Percentiles rank a stretch among this genome's conserved stretches.
These are phyloP conservation scores for Fusarium robinianum DNA, from an alignment of 2,329 filamentous ascomycete genomes.

Conservation along the genomic window DNA sequence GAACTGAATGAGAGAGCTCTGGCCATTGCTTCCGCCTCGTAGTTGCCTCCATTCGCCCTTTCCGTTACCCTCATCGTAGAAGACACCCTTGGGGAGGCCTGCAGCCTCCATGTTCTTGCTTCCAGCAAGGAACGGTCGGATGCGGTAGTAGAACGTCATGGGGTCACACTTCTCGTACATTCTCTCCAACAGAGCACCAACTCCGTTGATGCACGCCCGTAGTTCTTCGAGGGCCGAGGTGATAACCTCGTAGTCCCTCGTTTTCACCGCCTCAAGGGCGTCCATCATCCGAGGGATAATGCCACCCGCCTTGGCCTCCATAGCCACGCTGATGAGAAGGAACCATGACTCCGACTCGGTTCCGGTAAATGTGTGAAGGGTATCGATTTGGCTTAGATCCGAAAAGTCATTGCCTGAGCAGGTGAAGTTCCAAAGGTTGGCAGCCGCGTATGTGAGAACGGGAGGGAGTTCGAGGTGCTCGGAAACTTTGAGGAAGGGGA, in stretches of 20 bases:
- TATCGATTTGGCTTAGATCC: conserved; percentile 69
- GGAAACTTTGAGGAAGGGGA: conserved; percentile 76
- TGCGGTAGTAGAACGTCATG: conserved; percentile 84
- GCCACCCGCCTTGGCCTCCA: conserved; percentile 78
- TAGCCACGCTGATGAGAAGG: conserved; percentile 84
- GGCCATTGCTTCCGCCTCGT: conserved; percentile 90
- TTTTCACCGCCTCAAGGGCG: conserved; percentile 71
- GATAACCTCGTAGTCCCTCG: conserved; percentile 63
- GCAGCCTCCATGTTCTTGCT: conserved; percentile 90
- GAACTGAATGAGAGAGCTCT: conserved; percentile 91
- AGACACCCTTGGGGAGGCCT: conserved; percentile 79
- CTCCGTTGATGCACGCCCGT: conserved; percentile 67
- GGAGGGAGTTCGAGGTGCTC: conserved; percentile 78
- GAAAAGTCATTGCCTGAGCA: conserved; percentile 60
- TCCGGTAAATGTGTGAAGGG: conserved; percentile 83
- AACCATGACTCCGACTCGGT: conserved; percentile 95
- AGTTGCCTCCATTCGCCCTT: conserved; percentile 73
- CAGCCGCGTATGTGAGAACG: conserved; percentile 85
- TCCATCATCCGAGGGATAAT: conserved; percentile 78
- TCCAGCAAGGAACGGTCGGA: conserved; percentile 86
- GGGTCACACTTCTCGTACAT: conserved; percentile 93
- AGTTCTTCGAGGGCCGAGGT: conserved; percentile 67
- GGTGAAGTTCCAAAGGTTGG: conserved; percentile 90
- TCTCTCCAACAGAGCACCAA: conserved; percentile 70
- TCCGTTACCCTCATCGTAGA: conserved; percentile 77